Evolutionary conservation across 306 rosid genomes (phyloP).

Genomic region (Acacia crassicarpa): DNA sequence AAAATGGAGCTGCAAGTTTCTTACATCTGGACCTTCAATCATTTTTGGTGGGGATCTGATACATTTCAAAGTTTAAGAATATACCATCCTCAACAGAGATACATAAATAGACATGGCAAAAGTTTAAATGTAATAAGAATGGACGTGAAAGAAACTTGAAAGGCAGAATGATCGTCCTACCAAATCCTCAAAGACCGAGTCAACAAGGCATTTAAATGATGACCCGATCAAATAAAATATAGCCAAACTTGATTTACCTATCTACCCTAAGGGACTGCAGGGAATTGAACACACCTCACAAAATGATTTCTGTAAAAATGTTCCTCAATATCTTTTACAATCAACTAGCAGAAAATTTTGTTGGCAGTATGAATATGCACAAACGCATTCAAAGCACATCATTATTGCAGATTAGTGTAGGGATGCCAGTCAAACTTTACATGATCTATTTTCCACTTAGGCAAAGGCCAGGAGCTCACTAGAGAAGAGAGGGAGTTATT

Average conservation of each 20-base stretch:
- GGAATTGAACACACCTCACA: neutral
- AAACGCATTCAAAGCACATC: neutral
- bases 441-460: neutral
- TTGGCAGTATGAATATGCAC: neutral
- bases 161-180: neutral
- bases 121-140: neutral
- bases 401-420: neutral
- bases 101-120: slow-evolving; percentile 14
- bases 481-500: neutral
- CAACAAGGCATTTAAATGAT: neutral
- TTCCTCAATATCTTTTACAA: neutral
- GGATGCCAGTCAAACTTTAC: neutral
- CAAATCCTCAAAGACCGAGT: slow-evolving; percentile 7
- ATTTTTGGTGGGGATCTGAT: slow-evolving; percentile 94
- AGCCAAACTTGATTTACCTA: neutral
- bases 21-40: slow-evolving; percentile 92
- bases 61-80: slow-evolving; percentile 33
- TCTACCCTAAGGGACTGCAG: neutral
- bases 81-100: slow-evolving; percentile 8
- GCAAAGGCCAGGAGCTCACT: neutral
- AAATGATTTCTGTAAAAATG: neutral
- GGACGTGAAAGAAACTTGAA: neutral
- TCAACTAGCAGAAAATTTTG: neutral
- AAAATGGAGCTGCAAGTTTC: slow-evolving; percentile 81
- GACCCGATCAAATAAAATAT: slow-evolving; percentile 1